Evolutionary conservation across 441 rosid species (phyloP).

Genomic region (Pelargonium cotyledonis): DNA sequence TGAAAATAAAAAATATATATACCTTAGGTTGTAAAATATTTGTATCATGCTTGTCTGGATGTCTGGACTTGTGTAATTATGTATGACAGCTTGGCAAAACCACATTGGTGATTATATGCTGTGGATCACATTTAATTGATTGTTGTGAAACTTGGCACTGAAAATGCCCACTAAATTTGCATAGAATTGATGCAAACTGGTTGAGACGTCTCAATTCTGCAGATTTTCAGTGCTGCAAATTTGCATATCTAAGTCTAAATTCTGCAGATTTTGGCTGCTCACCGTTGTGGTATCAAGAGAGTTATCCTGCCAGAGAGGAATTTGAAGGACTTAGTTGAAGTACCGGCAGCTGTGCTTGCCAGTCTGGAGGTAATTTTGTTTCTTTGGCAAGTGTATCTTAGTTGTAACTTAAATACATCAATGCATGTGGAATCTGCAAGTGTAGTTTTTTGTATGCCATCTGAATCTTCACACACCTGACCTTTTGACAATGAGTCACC

Average conservation of each 20-base stretch:
- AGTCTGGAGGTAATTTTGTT: slow-evolving; percentile 64
- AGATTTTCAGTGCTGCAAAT: too few relatives aligned
- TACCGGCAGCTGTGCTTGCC: slow-evolving; percentile 72
- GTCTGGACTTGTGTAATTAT: background rate
- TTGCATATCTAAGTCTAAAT: slow-evolving; percentile 12
- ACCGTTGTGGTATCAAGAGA: slow-evolving; percentile 81
- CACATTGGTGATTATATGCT: slow-evolving; percentile 5
- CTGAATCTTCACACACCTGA: background rate
- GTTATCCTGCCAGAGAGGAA: slow-evolving; percentile 93
- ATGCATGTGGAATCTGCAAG: background rate
- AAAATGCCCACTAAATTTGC: background rate
- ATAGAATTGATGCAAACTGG: background rate
- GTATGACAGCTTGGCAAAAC: background rate
- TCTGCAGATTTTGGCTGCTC: slow-evolving; percentile 93
- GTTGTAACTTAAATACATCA: background rate
- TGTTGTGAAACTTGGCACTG: slow-evolving; percentile 5
- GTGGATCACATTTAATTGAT: background rate
- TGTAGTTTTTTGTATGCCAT: too few relatives aligned
- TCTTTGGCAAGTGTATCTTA: too few relatives aligned
- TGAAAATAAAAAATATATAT: background rate
- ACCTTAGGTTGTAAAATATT: background rate
- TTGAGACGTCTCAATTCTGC: too few relatives aligned
- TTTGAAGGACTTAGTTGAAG: slow-evolving; percentile 88
- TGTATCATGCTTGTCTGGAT: background rate
- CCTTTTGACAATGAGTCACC: background rate